Base-by-base conservation (phyloP, 108 stramenopile species). In the Cyclotella cryptica region DNA sequence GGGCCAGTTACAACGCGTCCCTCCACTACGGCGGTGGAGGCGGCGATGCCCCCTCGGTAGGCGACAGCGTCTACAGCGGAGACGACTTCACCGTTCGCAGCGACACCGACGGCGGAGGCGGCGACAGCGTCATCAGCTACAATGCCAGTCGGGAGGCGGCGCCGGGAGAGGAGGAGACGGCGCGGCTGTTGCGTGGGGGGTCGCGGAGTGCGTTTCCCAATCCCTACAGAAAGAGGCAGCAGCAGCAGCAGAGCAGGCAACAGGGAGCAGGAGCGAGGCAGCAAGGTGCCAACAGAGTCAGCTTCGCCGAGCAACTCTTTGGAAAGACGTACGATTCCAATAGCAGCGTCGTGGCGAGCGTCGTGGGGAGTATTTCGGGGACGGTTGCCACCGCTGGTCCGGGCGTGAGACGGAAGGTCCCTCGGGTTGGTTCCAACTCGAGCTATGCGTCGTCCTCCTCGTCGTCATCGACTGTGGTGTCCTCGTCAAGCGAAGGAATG, bases 241-340 rank as follows among this genome's bases (percentile, higher is more conserved):
- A 26, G 22, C 55, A 55, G 24, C 22, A 19, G n/a, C 55, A 55
- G 24, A 5, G 3, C n/a, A n/a, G 24, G 24, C 55, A 55, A 24
- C 55, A 55, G 24, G 21, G 19, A 53, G 19, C 15, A 6, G 28
- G 58, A 15, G 58, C n/a, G 58, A 27, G 58, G 58, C 5, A 29
- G 8, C 6, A 29, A 9, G 7, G 19, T 8, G 1, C 29, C 35
- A 35, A 61, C 35, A 30, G 60, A 30, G 60, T 61, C 7, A 39
- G 30, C n/a, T 61, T 61, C n/a, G 29, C 60, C 2, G 35, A 30
- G 12, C 60, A 61, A 61, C 35, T 61, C 0, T 61, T 61, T 39
- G 60, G 60, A 15, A 61, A 61, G 15, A 61, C 60, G n/a, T 61
- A 61, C 60, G 60, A 61, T 61, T 39, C 55, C 24, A 24, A 21